Evolutionary conservation across 2,329 filamentous ascomycete genomes (phyloP).

Genomic region (Penicillium sp.): DNA sequence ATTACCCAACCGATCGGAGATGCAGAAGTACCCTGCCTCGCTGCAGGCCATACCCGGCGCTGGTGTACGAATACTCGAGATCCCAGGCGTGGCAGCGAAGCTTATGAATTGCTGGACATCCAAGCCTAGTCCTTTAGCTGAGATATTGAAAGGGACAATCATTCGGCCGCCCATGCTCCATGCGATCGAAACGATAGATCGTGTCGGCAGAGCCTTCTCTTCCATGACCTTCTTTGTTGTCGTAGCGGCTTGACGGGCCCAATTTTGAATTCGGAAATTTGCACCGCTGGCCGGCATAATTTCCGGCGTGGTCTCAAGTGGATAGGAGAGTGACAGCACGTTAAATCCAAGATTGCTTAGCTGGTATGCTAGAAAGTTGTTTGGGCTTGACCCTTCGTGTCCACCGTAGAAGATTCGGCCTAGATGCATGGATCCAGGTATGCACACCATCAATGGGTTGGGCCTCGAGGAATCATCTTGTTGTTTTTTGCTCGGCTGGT

Average conservation of each 20-base stretch:
- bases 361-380: slow-evolving; percentile 21
- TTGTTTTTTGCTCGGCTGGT: neutral
- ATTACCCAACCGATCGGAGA: neutral
- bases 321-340: slow-evolving; percentile 23
- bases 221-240: slow-evolving; percentile 11
- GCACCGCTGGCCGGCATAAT: slow-evolving; percentile 14
- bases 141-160: slow-evolving; percentile 14
- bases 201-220: slow-evolving; percentile 2
- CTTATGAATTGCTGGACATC: slow-evolving; percentile 13
- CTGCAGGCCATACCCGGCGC: neutral
- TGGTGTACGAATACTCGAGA: slow-evolving; percentile 9
- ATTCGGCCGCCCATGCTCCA: slow-evolving; percentile 20
- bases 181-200: slow-evolving; percentile 8
- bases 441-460: slow-evolving; percentile 17
- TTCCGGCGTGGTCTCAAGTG: slow-evolving; percentile 13
- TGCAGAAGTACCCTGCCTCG: slow-evolving; percentile 5
- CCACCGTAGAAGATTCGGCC: slow-evolving; percentile 24
- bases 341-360: slow-evolving; percentile 14
- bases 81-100: slow-evolving; percentile 15
- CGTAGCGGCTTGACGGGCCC: slow-evolving; percentile 20
- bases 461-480: neutral
- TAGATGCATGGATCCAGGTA: slow-evolving; percentile 19
- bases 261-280: slow-evolving; percentile 16
- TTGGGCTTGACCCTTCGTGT: slow-evolving; percentile 10
- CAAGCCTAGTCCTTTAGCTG: slow-evolving; percentile 10